phyloP scores from a whole-genome alignment of 768 basidiomycete species.

The Tulasnella sp. region DNA sequence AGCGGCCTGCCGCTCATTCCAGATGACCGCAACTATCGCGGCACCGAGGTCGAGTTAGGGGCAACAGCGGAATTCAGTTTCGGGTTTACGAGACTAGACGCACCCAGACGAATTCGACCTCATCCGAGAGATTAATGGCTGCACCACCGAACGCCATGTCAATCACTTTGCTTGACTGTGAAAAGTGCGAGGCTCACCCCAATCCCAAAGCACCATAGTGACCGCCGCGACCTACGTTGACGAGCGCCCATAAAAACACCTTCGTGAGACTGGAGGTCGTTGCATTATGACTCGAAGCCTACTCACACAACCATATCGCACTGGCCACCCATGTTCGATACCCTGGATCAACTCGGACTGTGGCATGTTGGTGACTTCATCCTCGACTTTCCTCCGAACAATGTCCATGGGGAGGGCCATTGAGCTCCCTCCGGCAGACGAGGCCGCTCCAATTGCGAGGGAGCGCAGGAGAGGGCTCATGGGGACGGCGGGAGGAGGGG shows the following conservation, averaged over 20 bases:
- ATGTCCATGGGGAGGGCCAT: background rate
- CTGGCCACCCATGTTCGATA: background rate
- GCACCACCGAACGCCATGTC: background rate
- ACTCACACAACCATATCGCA: conserved; percentile 10
- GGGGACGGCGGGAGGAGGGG: background rate
- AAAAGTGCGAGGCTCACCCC: background rate
- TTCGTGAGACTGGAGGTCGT: background rate
- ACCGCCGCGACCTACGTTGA: background rate
- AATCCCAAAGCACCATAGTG: conserved; percentile 13
- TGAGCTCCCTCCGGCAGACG: background rate
- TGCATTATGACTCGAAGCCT: background rate
- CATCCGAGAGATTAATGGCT: background rate
- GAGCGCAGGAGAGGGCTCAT: conserved; percentile 4
- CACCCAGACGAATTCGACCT: conserved; percentile 23
- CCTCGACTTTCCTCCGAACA: background rate
- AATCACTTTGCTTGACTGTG: background rate
- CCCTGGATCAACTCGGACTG: background rate
- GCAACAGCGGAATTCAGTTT: background rate
- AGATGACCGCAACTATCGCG: conserved; percentile 1
- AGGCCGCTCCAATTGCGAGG: background rate
- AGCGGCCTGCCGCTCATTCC: conserved; percentile 23
- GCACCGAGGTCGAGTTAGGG: background rate
- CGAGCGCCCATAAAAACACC: background rate
- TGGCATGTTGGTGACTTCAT: background rate
- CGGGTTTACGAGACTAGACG: background rate